phyloP scores from a whole-genome alignment of 208 protist species.

The Leishmania major region DNA sequence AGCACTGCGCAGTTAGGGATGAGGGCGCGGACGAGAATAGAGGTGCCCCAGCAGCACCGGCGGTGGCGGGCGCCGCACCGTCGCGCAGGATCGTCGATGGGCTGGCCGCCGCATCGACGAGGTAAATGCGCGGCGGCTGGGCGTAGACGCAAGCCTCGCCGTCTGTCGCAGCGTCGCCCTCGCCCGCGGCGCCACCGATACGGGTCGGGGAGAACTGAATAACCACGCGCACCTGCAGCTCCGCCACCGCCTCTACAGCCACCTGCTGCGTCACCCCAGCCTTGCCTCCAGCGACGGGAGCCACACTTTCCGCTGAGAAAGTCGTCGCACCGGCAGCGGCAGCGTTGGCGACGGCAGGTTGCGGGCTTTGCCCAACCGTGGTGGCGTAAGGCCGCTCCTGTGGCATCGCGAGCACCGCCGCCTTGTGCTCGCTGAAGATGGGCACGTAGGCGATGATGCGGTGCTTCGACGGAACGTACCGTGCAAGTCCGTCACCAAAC shows the following conservation, averaged over 20 bases:
- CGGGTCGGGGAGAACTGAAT: conserved; percentile 25
- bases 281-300: neutral
- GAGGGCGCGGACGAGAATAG: neutral
- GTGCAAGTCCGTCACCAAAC: conserved; percentile 49
- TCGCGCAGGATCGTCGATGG: conserved; percentile 1
- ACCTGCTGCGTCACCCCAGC: conserved; percentile 29
- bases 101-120: conserved; percentile 29
- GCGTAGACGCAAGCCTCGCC: conserved; percentile 19
- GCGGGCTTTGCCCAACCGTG: conserved; percentile 12
- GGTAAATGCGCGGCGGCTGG: conserved; percentile 31
- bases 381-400: conserved; percentile 26
- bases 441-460: conserved; percentile 38
- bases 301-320: neutral
- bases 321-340: neutral
- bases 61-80: neutral
- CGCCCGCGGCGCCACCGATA: neutral
- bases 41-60: neutral
- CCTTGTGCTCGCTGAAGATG: conserved; percentile 38
- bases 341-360: neutral
- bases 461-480: conserved; percentile 26
- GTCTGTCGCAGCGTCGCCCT: neutral
- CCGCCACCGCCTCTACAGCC: conserved; percentile 28
- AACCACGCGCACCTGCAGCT: conserved; percentile 36
- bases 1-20: conserved; percentile 26
- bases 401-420: conserved; percentile 21